These are phyloP conservation scores for Ascosphaera apis DNA, from an alignment of 2,329 filamentous ascomycete species.

Conservation along the genomic window DNA sequence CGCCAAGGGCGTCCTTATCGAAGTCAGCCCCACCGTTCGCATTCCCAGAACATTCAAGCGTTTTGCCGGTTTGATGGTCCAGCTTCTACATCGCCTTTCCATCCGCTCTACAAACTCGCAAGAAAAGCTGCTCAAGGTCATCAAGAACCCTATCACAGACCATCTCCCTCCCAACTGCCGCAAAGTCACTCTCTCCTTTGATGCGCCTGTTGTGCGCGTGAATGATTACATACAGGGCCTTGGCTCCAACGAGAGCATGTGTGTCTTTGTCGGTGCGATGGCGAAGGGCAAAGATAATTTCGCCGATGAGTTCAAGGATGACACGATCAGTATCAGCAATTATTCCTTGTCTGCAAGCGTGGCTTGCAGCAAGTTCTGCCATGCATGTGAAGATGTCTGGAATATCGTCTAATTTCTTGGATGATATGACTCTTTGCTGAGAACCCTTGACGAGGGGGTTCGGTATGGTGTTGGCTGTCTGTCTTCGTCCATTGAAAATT, in stretches of 20 bases:
- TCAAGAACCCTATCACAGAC: slow-evolving; percentile 94
- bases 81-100: slow-evolving; percentile 81
- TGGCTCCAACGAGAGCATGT: slow-evolving; percentile 69
- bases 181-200: slow-evolving; percentile 91
- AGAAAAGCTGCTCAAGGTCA: slow-evolving; percentile 91
- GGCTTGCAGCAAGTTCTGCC: slow-evolving; percentile 98
- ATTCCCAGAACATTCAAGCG: slow-evolving; percentile 98
- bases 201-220: slow-evolving; percentile 66
- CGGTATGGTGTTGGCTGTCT: background rate
- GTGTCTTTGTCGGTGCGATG: slow-evolving; percentile 96
- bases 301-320: slow-evolving; percentile 80
- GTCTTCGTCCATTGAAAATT: no score
- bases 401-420: slow-evolving; percentile 48
- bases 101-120: slow-evolving; percentile 93
- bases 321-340: slow-evolving; percentile 96
- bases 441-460: background rate
- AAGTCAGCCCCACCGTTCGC: slow-evolving; percentile 92
- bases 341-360: slow-evolving; percentile 94
- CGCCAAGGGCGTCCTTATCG: slow-evolving; percentile 87
- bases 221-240: slow-evolving; percentile 71
- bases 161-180: slow-evolving; percentile 92
- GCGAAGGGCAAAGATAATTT: slow-evolving; percentile 92
- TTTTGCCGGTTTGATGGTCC: slow-evolving; percentile 95
- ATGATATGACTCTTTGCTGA: slow-evolving; percentile 6
- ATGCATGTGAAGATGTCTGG: slow-evolving; percentile 93